phyloP scores from a whole-genome alignment of 2,329 filamentous ascomycete genomes.

The Talaromyces sp. region DNA sequence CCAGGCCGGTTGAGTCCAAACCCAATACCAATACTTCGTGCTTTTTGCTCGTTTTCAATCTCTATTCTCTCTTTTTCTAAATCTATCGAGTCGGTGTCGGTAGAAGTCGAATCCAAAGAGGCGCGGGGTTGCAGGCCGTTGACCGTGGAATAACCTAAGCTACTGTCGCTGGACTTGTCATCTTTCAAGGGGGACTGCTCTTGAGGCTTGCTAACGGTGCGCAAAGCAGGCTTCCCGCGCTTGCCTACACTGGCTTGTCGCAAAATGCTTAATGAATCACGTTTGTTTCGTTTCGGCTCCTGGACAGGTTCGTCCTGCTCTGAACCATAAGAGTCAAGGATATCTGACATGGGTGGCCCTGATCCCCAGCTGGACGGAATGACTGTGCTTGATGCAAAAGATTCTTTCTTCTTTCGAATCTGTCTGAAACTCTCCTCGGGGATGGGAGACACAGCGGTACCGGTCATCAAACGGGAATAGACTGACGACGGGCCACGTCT shows the following conservation, averaged over 20 bases:
- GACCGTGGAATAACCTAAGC: conserved; percentile 7
- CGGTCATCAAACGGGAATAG: conserved; percentile 50
- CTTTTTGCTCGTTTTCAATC: conserved; percentile 24
- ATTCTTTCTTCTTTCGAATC: conserved; percentile 50
- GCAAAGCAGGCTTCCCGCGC: conserved; percentile 39
- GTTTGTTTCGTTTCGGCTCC: conserved; percentile 9
- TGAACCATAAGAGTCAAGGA: conserved; percentile 31
- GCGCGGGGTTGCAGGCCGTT: not conserved
- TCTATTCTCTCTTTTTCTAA: conserved; percentile 20
- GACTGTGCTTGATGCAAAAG: conserved; percentile 66
- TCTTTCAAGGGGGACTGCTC: not conserved
- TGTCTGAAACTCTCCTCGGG: conserved; percentile 62
- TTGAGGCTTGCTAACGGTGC: conserved; percentile 30
- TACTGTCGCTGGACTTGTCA: conserved; percentile 11
- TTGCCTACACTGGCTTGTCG: conserved; percentile 44
- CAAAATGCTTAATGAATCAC: conserved; percentile 28
- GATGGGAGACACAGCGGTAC: conserved; percentile 68
- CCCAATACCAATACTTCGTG: conserved; percentile 25
- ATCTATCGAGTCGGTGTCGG: conserved; percentile 16
- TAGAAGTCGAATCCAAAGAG: conserved; percentile 13
- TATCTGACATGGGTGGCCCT: conserved; percentile 46
- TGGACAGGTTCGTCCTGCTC: conserved; percentile 21
- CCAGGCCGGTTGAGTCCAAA: conserved; percentile 27
- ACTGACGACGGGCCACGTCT: conserved; percentile 45
- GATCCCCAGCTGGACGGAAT: conserved; percentile 67